phyloP scores from a whole-genome alignment of 306 rosid genomes.

The Herpetospermum pedunculosum region DNA sequence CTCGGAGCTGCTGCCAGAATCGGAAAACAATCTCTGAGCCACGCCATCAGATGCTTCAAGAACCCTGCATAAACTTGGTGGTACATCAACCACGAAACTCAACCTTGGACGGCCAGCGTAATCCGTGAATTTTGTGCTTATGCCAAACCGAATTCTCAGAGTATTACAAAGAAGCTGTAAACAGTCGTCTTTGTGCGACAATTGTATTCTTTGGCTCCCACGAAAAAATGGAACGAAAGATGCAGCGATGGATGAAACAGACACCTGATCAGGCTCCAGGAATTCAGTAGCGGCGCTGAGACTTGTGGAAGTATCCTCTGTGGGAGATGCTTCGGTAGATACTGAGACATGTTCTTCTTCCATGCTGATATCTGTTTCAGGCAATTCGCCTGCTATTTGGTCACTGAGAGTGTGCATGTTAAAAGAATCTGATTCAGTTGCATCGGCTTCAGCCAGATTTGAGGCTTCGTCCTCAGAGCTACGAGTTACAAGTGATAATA shows the following conservation, averaged over 20 bases:
- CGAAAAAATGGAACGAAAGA: conserved; percentile 30
- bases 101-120: conserved; percentile 60
- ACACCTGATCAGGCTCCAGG: conserved; percentile 44
- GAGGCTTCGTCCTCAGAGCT: conserved; percentile 13
- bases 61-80: conserved; percentile 52
- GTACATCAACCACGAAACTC: conserved; percentile 54
- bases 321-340: conserved; percentile 24
- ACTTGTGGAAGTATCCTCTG: conserved; percentile 22
- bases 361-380: conserved; percentile 26
- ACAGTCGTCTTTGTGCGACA: conserved; percentile 44
- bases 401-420: conserved; percentile 22
- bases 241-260: conserved; percentile 41
- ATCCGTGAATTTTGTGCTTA: conserved; percentile 55
- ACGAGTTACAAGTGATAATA: conserved; percentile 25
- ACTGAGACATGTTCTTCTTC: conserved; percentile 26
- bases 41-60: conserved; percentile 67
- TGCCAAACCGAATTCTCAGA: conserved; percentile 83
- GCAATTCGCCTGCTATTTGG: conserved; percentile 26
- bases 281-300: conserved; percentile 21
- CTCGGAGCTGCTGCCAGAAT: conserved; percentile 57
- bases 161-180: conserved; percentile 51
- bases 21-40: conserved; percentile 36
- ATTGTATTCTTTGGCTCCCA: conserved; percentile 60
- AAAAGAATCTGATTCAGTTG: conserved; percentile 26
- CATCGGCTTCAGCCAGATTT: conserved; percentile 19